phyloP scores from a whole-genome alignment of 2,329 filamentous ascomycete genomes.

The Calonectria pseudoreteaudii region DNA sequence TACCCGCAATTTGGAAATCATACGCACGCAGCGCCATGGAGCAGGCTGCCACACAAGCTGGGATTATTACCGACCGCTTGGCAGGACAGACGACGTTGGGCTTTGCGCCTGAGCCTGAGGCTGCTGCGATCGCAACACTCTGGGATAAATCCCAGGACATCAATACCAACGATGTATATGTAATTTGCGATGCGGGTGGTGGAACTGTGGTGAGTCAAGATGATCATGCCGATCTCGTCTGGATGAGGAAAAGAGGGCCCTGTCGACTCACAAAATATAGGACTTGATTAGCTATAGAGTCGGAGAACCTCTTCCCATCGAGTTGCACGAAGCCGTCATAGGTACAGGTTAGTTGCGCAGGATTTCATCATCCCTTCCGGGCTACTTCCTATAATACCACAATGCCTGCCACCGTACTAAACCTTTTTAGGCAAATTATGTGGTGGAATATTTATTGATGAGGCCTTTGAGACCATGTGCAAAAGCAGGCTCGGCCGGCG shows the following conservation, averaged over 20 bases:
- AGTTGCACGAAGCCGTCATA: slow-evolving; percentile 5
- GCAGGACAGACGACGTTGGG: not conserved
- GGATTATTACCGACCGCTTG: slow-evolving; percentile 1
- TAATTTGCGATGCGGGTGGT: slow-evolving; percentile 21
- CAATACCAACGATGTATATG: slow-evolving; percentile 2
- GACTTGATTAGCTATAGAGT: slow-evolving; percentile 18
- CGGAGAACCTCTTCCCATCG: not conserved
- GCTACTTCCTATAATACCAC: not conserved
- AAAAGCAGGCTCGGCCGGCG: not conserved
- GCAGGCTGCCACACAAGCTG: not conserved
- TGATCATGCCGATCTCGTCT: not conserved
- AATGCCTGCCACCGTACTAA: not conserved
- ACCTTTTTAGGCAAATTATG: slow-evolving; percentile 8
- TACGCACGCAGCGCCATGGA: slow-evolving; percentile 13
- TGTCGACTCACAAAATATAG: not conserved
- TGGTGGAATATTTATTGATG: slow-evolving; percentile 20
- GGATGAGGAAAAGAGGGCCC: not conserved
- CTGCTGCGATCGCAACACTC: slow-evolving; percentile 1
- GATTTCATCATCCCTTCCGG: not conserved
- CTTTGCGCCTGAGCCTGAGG: slow-evolving; percentile 9
- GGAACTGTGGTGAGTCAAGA: slow-evolving; percentile 2
- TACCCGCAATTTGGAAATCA: slow-evolving; percentile 18
- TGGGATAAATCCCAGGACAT: not conserved
- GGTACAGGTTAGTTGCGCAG: not conserved
- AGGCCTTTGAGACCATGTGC: slow-evolving; percentile 2